Evolutionary conservation across 2,329 filamentous ascomycete genomes (phyloP), one percentile per base, ranked within the genome.

Genomic region (Zasmidium angulare): DNA sequence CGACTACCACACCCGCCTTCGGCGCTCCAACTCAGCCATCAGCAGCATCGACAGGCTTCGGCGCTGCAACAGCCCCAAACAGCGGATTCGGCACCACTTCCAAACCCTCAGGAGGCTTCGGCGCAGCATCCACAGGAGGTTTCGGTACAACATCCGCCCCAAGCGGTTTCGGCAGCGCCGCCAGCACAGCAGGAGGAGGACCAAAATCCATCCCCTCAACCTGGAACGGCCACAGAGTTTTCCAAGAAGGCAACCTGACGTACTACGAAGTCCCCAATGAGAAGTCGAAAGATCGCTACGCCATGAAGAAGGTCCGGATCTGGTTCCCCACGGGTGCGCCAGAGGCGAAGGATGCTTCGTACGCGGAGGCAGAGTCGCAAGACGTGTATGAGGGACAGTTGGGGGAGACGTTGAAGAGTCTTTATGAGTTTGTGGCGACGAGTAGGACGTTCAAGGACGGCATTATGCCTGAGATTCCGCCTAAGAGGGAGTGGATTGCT

Each of bases 391-490:
- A 84, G 20, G 81, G 86, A 1, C 82, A 81, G 58, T 82, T 84
- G 20, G 77, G 79, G 0, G 76, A 77, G 61, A 68, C 70, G 17
- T 58, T 86, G 43, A 84, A 84, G 69, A 80, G 79, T 40, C 82
- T 85, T 49, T 96, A 93, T 77, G 78, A 79, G 59, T 79, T 82
- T 48, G 86, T 92, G 71, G 78, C 82, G 49, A 79, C 85, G 63
- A 84, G 84, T 20, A 90, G 90, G 0, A 75, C 73, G 29, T 96
- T 96, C 73, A 81, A 83, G 46, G 85, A 86, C 36, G 88, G 87
- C 0, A 68, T 86, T 6, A 89, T 96, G 77, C 93, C 93, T 0
- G 82, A 89, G 66, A 77, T 91, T 49, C 90, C 93, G 20, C 93
- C 93, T 0, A 87, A 87, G 74, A 81, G 86, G 62, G 91, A 93